Base-by-base conservation (phyloP, 495 filamentous ascomycete genomes). In the Penicillium longicatenatum region DNA sequence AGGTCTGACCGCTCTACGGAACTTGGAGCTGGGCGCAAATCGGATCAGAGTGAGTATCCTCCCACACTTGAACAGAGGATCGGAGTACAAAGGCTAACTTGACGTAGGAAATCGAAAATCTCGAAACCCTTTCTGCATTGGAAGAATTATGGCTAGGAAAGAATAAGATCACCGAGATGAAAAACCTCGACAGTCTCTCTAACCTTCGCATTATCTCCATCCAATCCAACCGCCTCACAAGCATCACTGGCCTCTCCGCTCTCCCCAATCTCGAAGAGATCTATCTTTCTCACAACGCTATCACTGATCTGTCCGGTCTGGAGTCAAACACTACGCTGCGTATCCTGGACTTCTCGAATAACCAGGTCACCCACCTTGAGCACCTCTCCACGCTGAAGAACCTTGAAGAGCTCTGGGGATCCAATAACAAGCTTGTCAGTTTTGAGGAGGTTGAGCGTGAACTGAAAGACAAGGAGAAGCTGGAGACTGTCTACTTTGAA, bases 211-310 rank as follows among this genome's bases (percentile, higher is more conserved):
- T 97, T 61, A 86, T 99, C 50, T 94, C 90, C 62, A 95, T 99
- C 66, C 95, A 99, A 77, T 96, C 93, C 39, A 99, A 99, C 75
- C 90, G 94, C 35, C 89, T 99, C 59, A 89, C 87, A 52, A 81
- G 82, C 57, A 86, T 99, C 51, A 77, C 84, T 37, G 91, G 91
- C 49, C 83, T 99, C 20, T 79, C 82, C 14, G 72, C 79, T 21
- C 86, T 93, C 4, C 77, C 83, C n/a, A 83, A 87, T 45, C 86
- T 99, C 6, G 91, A 97, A 77, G 94, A 99, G 70, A 81, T 99
- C 47, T 96, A 99, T 78, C 89, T 98, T 68, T 96, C 93, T n/a
- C 91, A 99, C 78, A 99, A 99, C 70, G 84, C 84, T n/a, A 78
- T 99, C 42, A 88, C 86, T 29, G 81, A 84, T 14, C 84, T 98